Conservation (phyloP, 192 early-diverging fungal genomes). For the Podila epicladia region DNA sequence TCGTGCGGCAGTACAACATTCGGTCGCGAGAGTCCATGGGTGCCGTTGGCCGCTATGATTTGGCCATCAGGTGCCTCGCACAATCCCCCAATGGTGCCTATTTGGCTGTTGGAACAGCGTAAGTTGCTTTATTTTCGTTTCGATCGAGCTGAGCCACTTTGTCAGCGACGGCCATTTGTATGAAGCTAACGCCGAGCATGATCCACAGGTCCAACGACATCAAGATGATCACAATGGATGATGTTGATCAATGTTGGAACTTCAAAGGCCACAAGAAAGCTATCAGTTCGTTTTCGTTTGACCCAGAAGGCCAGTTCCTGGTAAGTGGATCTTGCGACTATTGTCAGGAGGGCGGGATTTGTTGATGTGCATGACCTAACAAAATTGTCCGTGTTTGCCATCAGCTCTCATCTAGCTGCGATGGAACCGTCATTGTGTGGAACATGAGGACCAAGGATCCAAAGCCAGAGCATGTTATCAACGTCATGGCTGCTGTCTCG, state of each 20-base stretch:
- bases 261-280: conserved; percentile 48
- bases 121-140: not conserved
- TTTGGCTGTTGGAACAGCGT: conserved; percentile 40
- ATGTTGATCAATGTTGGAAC: conserved; percentile 27
- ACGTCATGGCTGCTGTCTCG: conserved; percentile 4
- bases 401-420: conserved; percentile 47
- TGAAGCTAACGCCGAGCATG: too few relatives aligned
- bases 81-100: conserved; percentile 13
- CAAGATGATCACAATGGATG: conserved; percentile 42
- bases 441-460: conserved; percentile 18
- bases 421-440: conserved; percentile 42
- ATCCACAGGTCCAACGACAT: conserved; percentile 13
- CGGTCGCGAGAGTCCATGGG: conserved; percentile 4
- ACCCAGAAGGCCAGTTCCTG: conserved; percentile 37
- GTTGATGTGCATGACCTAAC: too few relatives aligned
- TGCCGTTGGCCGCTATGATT: conserved; percentile 14
- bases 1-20: conserved; percentile 24
- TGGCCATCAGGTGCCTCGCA: conserved; percentile 30
- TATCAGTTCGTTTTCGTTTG: conserved; percentile 30
- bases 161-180: too few relatives aligned
- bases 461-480: conserved; percentile 24
- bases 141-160: too few relatives aligned
- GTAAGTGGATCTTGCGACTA: not conserved
- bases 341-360: too few relatives aligned
- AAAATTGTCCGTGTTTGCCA: not conserved